Conservation (phyloP, 1,284 basidiomycete species). For the Apiotrichum mycotoxinovorans region DNA sequence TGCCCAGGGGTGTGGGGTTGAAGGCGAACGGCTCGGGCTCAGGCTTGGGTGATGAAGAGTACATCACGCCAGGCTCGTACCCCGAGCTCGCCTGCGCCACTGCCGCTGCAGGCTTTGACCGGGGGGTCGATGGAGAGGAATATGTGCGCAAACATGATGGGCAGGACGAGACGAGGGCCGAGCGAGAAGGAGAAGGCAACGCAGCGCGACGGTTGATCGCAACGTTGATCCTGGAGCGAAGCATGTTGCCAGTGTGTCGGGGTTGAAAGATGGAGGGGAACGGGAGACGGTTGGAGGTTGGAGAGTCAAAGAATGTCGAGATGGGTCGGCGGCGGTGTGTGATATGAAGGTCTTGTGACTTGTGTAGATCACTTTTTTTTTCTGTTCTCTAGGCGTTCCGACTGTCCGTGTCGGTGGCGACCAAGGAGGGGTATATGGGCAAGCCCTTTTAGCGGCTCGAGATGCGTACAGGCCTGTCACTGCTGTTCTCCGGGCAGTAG, state of each 20-base stretch:
- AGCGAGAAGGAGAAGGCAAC: neutral
- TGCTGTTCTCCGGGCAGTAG: no score
- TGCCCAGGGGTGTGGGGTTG: conserved; percentile 3
- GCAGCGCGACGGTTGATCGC: conserved; percentile 5
- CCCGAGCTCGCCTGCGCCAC: conserved; percentile 1
- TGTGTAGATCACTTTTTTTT: neutral
- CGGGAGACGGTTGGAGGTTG: neutral
- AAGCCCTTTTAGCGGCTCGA: neutral
- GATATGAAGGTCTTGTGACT: neutral
- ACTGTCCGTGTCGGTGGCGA: no score
- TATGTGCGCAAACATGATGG: conserved; percentile 5
- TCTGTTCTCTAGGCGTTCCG: neutral
- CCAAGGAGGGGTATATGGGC: neutral
- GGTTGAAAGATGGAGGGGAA: neutral
- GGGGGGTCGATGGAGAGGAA: conserved; percentile 9
- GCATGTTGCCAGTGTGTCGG: conserved; percentile 8
- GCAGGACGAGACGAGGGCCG: neutral
- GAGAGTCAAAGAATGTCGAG: neutral
- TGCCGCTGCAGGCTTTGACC: conserved; percentile 5
- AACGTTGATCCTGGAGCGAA: conserved; percentile 16
- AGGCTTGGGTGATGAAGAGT: conserved; percentile 1
- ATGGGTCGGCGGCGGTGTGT: no score
- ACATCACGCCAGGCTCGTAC: conserved; percentile 9
- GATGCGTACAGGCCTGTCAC: no score
- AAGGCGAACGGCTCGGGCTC: conserved; percentile 15